phyloP scores from a whole-genome alignment of 2,329 filamentous ascomycete species.

The Sclerotinia minor region DNA sequence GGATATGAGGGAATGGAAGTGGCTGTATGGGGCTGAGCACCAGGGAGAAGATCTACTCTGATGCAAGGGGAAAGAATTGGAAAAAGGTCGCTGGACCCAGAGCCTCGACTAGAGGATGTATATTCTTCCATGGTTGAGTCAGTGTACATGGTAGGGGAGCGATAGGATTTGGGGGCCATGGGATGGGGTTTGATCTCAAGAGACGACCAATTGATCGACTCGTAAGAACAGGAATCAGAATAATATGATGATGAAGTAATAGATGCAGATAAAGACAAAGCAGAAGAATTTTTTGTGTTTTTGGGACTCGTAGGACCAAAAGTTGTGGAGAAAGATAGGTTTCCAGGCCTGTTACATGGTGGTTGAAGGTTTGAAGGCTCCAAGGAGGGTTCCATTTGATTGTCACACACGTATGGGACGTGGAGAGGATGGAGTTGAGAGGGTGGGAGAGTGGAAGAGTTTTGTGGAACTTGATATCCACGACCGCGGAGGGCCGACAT shows the following conservation, averaged over 20 bases:
- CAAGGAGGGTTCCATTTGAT: constrained; percentile 10
- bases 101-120: not conserved
- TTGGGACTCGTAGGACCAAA: constrained; percentile 10
- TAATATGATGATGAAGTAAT: not conserved
- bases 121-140: constrained; percentile 4
- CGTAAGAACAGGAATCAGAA: constrained; percentile 14
- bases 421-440: not conserved
- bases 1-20: not conserved
- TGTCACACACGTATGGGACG: not conserved
- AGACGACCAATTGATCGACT: constrained; percentile 21
- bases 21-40: not conserved
- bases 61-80: not conserved
- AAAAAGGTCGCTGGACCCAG: not conserved
- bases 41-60: not conserved
- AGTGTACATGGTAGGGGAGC: constrained; percentile 11
- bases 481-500: constrained; percentile 14
- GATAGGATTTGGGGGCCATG: not conserved
- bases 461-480: constrained; percentile 23
- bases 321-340: constrained; percentile 9
- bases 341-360: constrained; percentile 6
- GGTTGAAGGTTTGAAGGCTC: constrained; percentile 4
- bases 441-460: not conserved
- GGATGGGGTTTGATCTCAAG: constrained; percentile 6
- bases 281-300: constrained; percentile 4
- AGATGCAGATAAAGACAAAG: constrained; percentile 5